Percentiles rank a stretch among this genome's conserved stretches.
Conservation (phyloP, 179 eudicot genomes). For the Patellifolia procumbens region DNA sequence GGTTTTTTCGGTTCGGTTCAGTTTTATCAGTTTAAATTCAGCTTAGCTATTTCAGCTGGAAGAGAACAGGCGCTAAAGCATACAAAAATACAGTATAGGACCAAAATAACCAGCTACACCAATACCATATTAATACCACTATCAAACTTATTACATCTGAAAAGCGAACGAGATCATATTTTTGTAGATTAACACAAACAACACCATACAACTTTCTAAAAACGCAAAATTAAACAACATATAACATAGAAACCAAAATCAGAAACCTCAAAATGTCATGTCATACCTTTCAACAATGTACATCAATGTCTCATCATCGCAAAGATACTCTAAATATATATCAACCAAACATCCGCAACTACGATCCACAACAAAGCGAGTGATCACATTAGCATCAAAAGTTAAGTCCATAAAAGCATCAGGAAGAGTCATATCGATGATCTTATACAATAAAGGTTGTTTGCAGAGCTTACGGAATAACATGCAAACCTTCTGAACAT, state of each 20-base stretch:
- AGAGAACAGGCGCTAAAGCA: too few relatives aligned
- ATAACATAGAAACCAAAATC: background rate
- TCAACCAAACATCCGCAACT: slow-evolving; percentile 33
- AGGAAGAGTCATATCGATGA: slow-evolving; percentile 20
- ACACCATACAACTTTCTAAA: background rate
- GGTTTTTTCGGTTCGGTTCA: too few relatives aligned
- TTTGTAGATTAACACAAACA: background rate
- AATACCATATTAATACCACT: too few relatives aligned
- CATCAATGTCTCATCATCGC: slow-evolving; percentile 27
- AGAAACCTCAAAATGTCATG: background rate
- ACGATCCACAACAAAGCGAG: slow-evolving; percentile 27
- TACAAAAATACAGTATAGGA: too few relatives aligned
- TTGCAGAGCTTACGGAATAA: slow-evolving; percentile 28
- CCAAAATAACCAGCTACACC: too few relatives aligned
- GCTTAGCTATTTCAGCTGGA: too few relatives aligned
- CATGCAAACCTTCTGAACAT: slow-evolving; percentile 28
- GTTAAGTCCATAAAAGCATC: background rate
- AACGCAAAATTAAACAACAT: background rate
- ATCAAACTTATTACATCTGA: too few relatives aligned
- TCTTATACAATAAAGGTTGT: slow-evolving; percentile 18
- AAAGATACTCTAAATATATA: slow-evolving; percentile 19
- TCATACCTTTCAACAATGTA: slow-evolving; percentile 29
- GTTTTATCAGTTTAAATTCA: too few relatives aligned
- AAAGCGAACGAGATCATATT: too few relatives aligned
- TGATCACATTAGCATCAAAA: slow-evolving; percentile 17